These are phyloP conservation scores for Geosmithia putterillii DNA, from an alignment of 2,329 filamentous ascomycete genomes.

Conservation along the genomic window DNA sequence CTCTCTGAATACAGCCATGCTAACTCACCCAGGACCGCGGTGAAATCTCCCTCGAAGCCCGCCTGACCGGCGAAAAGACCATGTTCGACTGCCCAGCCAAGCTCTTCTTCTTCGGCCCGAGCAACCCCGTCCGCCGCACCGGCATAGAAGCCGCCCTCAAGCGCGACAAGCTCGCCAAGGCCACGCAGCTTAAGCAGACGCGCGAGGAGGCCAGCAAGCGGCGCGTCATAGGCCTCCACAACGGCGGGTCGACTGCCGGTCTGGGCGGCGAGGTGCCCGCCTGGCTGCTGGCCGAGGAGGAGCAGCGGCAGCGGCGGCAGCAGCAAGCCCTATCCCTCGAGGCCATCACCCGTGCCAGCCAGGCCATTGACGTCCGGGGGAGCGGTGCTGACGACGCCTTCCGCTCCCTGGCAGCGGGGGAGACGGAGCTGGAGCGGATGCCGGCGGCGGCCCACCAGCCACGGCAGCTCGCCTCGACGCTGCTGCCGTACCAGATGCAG, in stretches of 20 bases:
- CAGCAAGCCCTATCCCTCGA: constrained; percentile 34
- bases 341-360: constrained; percentile 52
- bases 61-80: constrained; percentile 54
- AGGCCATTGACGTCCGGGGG: constrained; percentile 54
- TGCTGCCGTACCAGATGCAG: constrained; percentile 70
- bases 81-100: constrained; percentile 60
- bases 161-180: constrained; percentile 49
- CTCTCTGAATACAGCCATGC: constrained; percentile 1
- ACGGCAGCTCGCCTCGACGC: constrained; percentile 44
- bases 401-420: constrained; percentile 59
- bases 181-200: constrained; percentile 42
- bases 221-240: constrained; percentile 25
- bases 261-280: constrained; percentile 7
- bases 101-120: constrained; percentile 57
- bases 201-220: constrained; percentile 39
- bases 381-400: constrained; percentile 42
- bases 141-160: constrained; percentile 51
- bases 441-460: constrained; percentile 64
- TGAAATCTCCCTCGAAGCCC: constrained; percentile 54
- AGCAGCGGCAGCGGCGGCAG: too few relatives aligned
- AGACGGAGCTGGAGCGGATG: constrained; percentile 58
- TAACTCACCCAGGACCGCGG: constrained; percentile 35
- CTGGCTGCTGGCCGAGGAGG: too few relatives aligned
- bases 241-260: constrained; percentile 23
- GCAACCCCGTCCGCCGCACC: constrained; percentile 35